Evolutionary conservation across 805 yeast species (phyloP), one percentile per base, ranked within the genome.

Genomic region (Yamadazyma ubonensis): DNA sequence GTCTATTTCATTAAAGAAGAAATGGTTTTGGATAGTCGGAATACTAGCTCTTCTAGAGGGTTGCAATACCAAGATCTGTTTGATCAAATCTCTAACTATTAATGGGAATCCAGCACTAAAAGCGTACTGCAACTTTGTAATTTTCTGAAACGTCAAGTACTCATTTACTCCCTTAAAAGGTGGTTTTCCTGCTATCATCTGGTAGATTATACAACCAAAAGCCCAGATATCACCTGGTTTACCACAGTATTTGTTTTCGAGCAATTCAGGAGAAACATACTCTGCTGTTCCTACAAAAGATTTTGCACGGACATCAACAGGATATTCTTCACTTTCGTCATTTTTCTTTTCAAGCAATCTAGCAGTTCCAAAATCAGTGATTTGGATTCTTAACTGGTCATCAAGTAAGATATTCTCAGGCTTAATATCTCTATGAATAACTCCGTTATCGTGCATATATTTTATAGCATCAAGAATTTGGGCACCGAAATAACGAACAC

Each of bases 231-330:
- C 83, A 16, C 79, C 76, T 0, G 79, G 72, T 46, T 76, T 76
- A 4, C 83, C 82, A 50, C 79, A 73, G 50, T 78, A 81, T 52
- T 83, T 85, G 52, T 76, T 85, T 46, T 82, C 86, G 43, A 86
- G 65, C 27, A 86, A 63, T 52, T 86, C 95, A 0, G 95, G 95
- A 0, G 90, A 81, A 5, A 85, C 58, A 31, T 54, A 54, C 34
- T 54, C 58, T 0, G 98, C 98, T 1, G 99, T 85, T 3, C 95
- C 95, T 20, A 86, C 95, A 63, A 86, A 86, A 0, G 93, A 85
- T 48, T 76, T 81, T 5, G 93, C 89, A 51, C 79, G 71, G 1
- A 80, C 78, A 51, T 83, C 83, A 11, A 72, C 54, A 7, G 90
- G 89, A 53, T 79, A 84, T 7, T 61, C 65, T 27, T 75, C 79